Evolutionary conservation across 768 basidiomycete genomes (phyloP).

Genomic region (Sarcomyxa edulis): DNA sequence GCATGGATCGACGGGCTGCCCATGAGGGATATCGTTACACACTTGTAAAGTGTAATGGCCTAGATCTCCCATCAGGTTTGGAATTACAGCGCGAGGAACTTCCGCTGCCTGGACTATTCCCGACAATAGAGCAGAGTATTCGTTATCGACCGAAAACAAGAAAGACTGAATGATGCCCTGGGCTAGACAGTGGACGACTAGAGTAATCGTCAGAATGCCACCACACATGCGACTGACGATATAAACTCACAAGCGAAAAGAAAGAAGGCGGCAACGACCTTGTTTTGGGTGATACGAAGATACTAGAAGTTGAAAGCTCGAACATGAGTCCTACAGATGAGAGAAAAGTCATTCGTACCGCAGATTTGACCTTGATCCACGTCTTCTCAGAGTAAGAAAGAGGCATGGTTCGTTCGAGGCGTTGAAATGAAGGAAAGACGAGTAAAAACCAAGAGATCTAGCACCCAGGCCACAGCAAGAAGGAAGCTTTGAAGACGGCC

Average conservation of each 20-base stretch:
- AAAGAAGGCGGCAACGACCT: slow-evolving; percentile 42
- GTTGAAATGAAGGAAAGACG: neutral
- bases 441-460: neutral
- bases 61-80: slow-evolving; percentile 20
- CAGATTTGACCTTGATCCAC: slow-evolving; percentile 1
- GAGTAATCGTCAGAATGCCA: too few relatives aligned
- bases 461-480: neutral
- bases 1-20: slow-evolving; percentile 26
- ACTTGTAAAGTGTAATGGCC: slow-evolving; percentile 28
- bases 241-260: slow-evolving; percentile 41
- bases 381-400: too few relatives aligned
- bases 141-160: slow-evolving; percentile 38
- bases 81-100: neutral
- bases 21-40: slow-evolving; percentile 40
- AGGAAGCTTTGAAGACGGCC: neutral
- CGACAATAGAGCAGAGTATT: slow-evolving; percentile 29
- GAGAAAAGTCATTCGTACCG: neutral
- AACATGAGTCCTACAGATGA: neutral
- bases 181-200: slow-evolving; percentile 45
- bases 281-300: slow-evolving; percentile 31
- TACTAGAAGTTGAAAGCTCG: slow-evolving; percentile 19
- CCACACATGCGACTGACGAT: too few relatives aligned
- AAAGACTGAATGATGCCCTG: slow-evolving; percentile 49
- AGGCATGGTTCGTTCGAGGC: neutral
- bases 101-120: slow-evolving; percentile 22